Evolutionary conservation across 768 basidiomycete species (phyloP).

Genomic region (Boletus rubropictus): DNA sequence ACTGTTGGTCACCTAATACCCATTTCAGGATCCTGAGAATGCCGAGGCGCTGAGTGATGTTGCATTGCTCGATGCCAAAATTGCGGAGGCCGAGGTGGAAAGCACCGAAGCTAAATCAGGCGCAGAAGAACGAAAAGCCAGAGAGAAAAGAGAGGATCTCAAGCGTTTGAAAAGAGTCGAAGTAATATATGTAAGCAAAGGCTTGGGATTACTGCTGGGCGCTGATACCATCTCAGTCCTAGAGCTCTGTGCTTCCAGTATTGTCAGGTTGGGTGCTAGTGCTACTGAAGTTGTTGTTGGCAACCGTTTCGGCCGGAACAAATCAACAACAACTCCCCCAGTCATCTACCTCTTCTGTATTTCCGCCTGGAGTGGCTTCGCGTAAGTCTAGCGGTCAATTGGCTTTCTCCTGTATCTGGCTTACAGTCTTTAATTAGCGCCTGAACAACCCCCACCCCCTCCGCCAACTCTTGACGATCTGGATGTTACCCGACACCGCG

Average conservation of each 20-base stretch:
- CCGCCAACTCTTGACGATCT: constrained; percentile 85
- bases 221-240: constrained; percentile 7
- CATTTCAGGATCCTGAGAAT: constrained; percentile 48
- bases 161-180: constrained; percentile 88
- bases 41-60: constrained; percentile 69
- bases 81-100: constrained; percentile 55
- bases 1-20: background rate
- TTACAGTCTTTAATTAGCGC: constrained; percentile 34
- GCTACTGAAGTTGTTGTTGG: constrained; percentile 83
- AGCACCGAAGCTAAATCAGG: constrained; percentile 45
- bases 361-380: constrained; percentile 65
- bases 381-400: constrained; percentile 38
- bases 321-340: constrained; percentile 51
- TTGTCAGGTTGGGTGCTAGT: constrained; percentile 91
- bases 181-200: constrained; percentile 76
- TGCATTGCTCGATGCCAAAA: constrained; percentile 64
- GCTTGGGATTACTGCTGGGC: background rate
- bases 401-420: background rate
- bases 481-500: constrained; percentile 90
- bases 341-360: constrained; percentile 62
- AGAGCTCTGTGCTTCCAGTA: constrained; percentile 81
- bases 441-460: constrained; percentile 56
- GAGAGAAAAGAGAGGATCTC: constrained; percentile 70
- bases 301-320: constrained; percentile 82
- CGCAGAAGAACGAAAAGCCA: constrained; percentile 55